These are phyloP conservation scores for bread wheat (Triticum aestivum) DNA, from an alignment of 176 grass and related monocot genomes.

Conservation along the genomic window DNA sequence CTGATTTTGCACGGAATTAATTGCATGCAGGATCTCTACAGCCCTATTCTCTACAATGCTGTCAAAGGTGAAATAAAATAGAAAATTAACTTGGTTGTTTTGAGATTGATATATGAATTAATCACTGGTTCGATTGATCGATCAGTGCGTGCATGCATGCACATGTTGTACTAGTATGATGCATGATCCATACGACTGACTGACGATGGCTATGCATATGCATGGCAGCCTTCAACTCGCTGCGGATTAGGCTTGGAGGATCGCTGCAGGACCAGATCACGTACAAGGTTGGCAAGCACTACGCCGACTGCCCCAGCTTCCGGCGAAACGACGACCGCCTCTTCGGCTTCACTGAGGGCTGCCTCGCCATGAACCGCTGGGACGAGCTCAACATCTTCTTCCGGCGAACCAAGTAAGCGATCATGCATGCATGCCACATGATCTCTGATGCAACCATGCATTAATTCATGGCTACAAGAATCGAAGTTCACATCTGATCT, in stretches of 20 bases:
- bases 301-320: conserved; percentile 28
- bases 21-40: conserved; percentile 44
- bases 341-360: conserved; percentile 53
- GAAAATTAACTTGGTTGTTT: background rate
- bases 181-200: background rate
- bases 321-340: conserved; percentile 28
- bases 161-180: background rate
- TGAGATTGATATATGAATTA: background rate
- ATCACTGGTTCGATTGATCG: background rate
- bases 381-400: conserved; percentile 61
- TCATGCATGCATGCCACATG: background rate
- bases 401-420: conserved; percentile 37
- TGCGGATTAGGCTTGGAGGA: conserved; percentile 59
- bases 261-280: conserved; percentile 60
- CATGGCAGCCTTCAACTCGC: conserved; percentile 39
- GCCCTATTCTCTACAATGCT: conserved; percentile 48
- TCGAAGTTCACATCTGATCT: background rate
- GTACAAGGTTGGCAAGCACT: conserved; percentile 35
- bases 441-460: background rate
- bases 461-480: background rate
- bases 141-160: background rate
- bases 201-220: background rate
- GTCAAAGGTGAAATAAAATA: conserved; percentile 33
- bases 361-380: conserved; percentile 49
- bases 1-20: background rate